These are phyloP conservation scores for Apiospora arundinis DNA, from an alignment of 2,329 filamentous ascomycete genomes.

Conservation along the genomic window DNA sequence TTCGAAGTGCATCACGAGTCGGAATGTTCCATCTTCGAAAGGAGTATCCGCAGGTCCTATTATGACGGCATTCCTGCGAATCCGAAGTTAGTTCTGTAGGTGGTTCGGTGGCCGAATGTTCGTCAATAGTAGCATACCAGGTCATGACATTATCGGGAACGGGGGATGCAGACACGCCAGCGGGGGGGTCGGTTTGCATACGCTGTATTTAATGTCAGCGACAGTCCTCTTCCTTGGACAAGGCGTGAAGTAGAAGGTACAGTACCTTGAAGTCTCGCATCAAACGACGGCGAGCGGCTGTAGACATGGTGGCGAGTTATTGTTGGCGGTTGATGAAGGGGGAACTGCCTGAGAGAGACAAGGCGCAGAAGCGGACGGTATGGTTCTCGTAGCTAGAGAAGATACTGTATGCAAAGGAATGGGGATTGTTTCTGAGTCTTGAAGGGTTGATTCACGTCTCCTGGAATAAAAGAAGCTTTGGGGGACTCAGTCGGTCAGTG, in stretches of 20 bases:
- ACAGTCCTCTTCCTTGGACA: neutral
- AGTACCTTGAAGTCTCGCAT: constrained; percentile 83
- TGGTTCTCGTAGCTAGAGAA: neutral
- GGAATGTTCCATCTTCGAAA: constrained; percentile 74
- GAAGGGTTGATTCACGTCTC: neutral
- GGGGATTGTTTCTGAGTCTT: neutral
- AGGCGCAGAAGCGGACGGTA: neutral
- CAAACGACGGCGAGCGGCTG: constrained; percentile 74
- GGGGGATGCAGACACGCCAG: constrained; percentile 93
- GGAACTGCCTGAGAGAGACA: neutral
- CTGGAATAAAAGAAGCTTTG: constrained; percentile 14
- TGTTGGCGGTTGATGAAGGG: neutral
- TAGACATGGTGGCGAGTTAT: constrained; percentile 64
- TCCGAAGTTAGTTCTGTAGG: neutral
- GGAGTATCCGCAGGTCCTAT: constrained; percentile 29
- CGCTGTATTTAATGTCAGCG: constrained; percentile 61
- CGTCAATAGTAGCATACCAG: constrained; percentile 62
- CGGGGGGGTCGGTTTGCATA: constrained; percentile 98
- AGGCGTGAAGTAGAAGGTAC: neutral
- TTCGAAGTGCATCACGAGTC: constrained; percentile 98
- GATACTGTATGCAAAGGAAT: neutral
- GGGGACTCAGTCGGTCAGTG: constrained; percentile 3
- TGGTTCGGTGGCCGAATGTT: neutral
- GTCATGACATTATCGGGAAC: constrained; percentile 98
- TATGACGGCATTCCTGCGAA: constrained; percentile 29